phyloP scores from a whole-genome alignment of 805 yeast genomes.

The Candida pini region DNA sequence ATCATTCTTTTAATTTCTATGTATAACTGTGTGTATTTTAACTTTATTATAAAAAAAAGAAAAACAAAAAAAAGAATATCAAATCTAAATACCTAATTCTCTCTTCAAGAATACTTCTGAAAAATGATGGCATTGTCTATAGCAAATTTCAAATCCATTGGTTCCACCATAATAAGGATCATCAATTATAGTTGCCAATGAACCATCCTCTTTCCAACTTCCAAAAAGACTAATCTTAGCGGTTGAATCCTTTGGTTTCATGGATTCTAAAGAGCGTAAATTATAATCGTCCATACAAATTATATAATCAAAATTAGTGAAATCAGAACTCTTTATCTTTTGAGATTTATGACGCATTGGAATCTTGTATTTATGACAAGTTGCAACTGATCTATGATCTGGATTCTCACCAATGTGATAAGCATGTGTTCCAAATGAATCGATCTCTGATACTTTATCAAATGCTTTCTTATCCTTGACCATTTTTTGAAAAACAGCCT shows the following conservation, averaged over 20 bases:
- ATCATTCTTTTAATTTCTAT: slow-evolving; percentile 1
- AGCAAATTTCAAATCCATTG: slow-evolving; percentile 77
- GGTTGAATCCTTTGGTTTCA: slow-evolving; percentile 46
- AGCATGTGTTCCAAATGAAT: slow-evolving; percentile 85
- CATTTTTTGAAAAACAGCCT: slow-evolving; percentile 72
- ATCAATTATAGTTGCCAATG: slow-evolving; percentile 54
- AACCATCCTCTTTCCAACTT: slow-evolving; percentile 57
- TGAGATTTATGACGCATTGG: slow-evolving; percentile 75
- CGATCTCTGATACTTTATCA: slow-evolving; percentile 49
- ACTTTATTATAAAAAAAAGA: neutral
- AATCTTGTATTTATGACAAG: slow-evolving; percentile 67
- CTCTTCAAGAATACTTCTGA: slow-evolving; percentile 59
- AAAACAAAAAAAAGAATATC: neutral
- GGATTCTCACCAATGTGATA: slow-evolving; percentile 83
- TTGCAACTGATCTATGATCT: slow-evolving; percentile 64
- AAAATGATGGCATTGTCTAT: slow-evolving; percentile 68
- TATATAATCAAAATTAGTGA: slow-evolving; percentile 56
- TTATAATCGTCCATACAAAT: slow-evolving; percentile 70
- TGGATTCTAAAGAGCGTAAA: slow-evolving; percentile 40
- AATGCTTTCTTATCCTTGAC: slow-evolving; percentile 47
- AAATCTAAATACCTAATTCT: slow-evolving; percentile 27
- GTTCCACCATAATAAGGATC: slow-evolving; percentile 93
- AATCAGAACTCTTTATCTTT: slow-evolving; percentile 48
- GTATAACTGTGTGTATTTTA: neutral
- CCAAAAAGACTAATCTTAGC: slow-evolving; percentile 67